These are phyloP conservation scores for Geosmithia morbida DNA, from an alignment of 2,329 filamentous ascomycete species.

Conservation along the genomic window DNA sequence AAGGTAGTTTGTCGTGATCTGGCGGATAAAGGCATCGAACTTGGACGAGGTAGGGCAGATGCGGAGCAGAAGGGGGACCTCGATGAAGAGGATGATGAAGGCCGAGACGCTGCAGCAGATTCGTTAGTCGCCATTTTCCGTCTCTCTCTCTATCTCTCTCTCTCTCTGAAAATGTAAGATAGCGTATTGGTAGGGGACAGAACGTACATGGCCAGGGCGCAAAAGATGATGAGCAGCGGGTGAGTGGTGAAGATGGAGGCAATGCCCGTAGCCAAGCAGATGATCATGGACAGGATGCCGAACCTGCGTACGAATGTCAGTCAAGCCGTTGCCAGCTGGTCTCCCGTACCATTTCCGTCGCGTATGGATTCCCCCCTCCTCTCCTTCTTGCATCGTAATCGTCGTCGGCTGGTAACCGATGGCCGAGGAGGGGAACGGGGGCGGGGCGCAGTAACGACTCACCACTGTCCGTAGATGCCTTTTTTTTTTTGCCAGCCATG, in stretches of 20 bases:
- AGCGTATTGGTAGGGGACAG: background rate
- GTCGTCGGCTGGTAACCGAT: background rate
- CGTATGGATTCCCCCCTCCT: background rate
- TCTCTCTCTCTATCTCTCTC: background rate
- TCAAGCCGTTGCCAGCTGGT: too few species aligned
- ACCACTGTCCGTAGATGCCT: slow-evolving; percentile 71
- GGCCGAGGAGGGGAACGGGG: background rate
- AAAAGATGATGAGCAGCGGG: slow-evolving; percentile 38
- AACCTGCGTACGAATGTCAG: slow-evolving; percentile 30
- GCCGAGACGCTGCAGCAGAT: slow-evolving; percentile 41
- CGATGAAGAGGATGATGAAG: slow-evolving; percentile 68
- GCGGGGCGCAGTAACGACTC: slow-evolving; percentile 19
- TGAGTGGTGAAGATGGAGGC: slow-evolving; percentile 47
- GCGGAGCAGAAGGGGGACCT: slow-evolving; percentile 86
- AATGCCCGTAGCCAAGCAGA: slow-evolving; percentile 56
- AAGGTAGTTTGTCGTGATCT: slow-evolving; percentile 93
- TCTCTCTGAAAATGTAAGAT: background rate
- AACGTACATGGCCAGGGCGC: slow-evolving; percentile 38
- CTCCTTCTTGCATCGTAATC: background rate
- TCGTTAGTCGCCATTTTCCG: too few species aligned
- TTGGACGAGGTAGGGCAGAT: slow-evolving; percentile 89
- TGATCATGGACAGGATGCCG: slow-evolving; percentile 55
- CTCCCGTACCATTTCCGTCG: too few species aligned
- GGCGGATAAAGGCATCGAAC: slow-evolving; percentile 83
- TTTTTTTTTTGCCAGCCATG: slow-evolving; percentile 20